phyloP scores from a whole-genome alignment of 495 filamentous ascomycete genomes.

The Hyaloscypha bicolor region DNA sequence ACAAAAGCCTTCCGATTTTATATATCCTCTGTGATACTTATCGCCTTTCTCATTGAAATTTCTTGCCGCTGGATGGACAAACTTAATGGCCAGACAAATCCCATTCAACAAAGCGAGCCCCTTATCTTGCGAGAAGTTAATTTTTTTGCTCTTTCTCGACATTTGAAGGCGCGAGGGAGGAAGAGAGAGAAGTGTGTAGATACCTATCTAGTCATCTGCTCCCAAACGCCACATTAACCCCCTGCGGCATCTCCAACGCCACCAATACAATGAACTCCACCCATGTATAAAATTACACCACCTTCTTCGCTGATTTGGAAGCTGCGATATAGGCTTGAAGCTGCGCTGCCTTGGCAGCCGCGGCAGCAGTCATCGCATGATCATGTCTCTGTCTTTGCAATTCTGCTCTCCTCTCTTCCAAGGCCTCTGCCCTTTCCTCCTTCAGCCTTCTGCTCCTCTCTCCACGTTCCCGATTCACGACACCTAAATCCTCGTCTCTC shows the following conservation, averaged over 20 bases:
- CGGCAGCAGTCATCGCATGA: conserved; percentile 12
- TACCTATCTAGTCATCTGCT: conserved; percentile 2
- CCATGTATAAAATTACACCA: conserved; percentile 4
- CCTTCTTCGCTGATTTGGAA: background rate
- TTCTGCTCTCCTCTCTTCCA: conserved; percentile 16
- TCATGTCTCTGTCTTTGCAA: conserved; percentile 12
- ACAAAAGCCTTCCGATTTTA: too few relatives aligned
- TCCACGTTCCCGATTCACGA: conserved; percentile 7
- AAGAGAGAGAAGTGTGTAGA: conserved; percentile 9
- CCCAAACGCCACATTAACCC: background rate
- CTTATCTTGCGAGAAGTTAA: too few relatives aligned
- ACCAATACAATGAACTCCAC: background rate
- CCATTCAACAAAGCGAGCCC: too few relatives aligned
- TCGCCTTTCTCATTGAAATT: too few relatives aligned
- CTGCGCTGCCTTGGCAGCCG: conserved; percentile 5
- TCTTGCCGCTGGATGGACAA: too few relatives aligned
- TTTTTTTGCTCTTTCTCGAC: background rate
- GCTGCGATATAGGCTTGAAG: background rate
- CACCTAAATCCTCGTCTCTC: conserved; percentile 22
- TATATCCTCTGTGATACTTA: too few relatives aligned
- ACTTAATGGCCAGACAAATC: too few relatives aligned
- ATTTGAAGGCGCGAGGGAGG: background rate
- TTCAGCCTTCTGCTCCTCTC: conserved; percentile 19
- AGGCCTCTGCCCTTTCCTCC: conserved; percentile 18
- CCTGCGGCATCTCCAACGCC: background rate